Conservation (phyloP, 805 yeast species). For the Saccharomyces mikatae region DNA sequence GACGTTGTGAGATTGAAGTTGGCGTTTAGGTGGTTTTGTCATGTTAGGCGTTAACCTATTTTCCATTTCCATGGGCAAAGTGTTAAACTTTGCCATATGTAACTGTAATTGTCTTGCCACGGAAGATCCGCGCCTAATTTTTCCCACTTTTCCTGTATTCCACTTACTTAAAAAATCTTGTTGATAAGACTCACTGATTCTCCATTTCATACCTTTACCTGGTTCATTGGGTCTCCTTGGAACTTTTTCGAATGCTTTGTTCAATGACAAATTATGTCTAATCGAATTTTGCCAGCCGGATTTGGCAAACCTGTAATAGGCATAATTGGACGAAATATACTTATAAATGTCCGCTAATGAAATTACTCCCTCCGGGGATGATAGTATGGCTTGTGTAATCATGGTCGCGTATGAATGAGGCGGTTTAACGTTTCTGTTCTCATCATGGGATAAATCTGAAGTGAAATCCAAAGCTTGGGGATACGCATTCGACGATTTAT, state of each 20-base stretch:
- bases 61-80: constrained; percentile 33
- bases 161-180: constrained; percentile 78
- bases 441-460: constrained; percentile 70
- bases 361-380: constrained; percentile 79
- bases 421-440: constrained; percentile 83
- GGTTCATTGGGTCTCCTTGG: constrained; percentile 94
- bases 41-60: constrained; percentile 5
- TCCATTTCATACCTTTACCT: constrained; percentile 99
- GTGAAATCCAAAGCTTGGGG: constrained; percentile 27
- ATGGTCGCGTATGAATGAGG: constrained; percentile 96
- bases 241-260: constrained; percentile 95
- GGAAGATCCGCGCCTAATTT: constrained; percentile 70
- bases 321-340: constrained; percentile 82
- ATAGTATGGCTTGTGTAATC: constrained; percentile 94
- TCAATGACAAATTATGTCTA: constrained; percentile 86
- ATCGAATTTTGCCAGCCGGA: constrained; percentile 99
- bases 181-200: constrained; percentile 75
- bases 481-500: constrained; percentile 4
- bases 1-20: background rate
- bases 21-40: background rate
- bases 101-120: constrained; percentile 74
- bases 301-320: constrained; percentile 84
- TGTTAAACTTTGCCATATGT: constrained; percentile 46
- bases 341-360: constrained; percentile 86
- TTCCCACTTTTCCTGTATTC: constrained; percentile 64